phyloP scores from a whole-genome alignment of 352 stramenopile species.

The Phytophthora multivora region DNA sequence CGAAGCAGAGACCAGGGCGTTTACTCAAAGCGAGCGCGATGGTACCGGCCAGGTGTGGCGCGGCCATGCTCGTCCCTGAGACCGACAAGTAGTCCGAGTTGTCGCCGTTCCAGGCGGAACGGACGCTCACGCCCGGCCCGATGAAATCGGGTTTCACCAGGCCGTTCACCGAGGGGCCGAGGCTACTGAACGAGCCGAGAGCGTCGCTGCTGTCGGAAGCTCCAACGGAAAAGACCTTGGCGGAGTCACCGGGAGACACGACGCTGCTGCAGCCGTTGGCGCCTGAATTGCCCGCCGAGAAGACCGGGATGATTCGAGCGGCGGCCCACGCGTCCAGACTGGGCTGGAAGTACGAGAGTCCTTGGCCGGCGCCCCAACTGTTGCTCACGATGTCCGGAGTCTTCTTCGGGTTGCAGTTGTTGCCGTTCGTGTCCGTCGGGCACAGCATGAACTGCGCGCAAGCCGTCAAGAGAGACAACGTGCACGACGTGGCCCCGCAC shows the following conservation, averaged over 20 bases:
- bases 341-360: conserved; percentile 39
- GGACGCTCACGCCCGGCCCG: conserved; percentile 40
- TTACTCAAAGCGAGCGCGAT: conserved; percentile 54
- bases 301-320: conserved; percentile 59
- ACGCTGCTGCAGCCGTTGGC: conserved; percentile 33
- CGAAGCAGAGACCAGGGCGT: conserved; percentile 35
- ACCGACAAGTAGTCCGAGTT: conserved; percentile 40
- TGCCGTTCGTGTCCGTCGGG: conserved; percentile 55
- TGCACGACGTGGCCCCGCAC: conserved; percentile 29
- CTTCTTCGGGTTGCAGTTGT: conserved; percentile 52
- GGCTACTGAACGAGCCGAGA: conserved; percentile 46
- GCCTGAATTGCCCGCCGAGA: conserved; percentile 54
- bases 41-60: conserved; percentile 50
- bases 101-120: conserved; percentile 43
- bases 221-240: conserved; percentile 43
- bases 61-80: conserved; percentile 67
- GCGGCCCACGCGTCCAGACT: conserved; percentile 48
- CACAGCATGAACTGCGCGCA: conserved; percentile 68
- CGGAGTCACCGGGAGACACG: conserved; percentile 43
- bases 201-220: conserved; percentile 39
- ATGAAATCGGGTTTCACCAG: conserved; percentile 53
- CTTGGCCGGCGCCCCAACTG: conserved; percentile 48
- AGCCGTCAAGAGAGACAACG: conserved; percentile 34
- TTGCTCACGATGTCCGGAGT: conserved; percentile 62
- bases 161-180: conserved; percentile 39